Conservation (phyloP, 371 early-diverging fungal genomes). For the Cokeromyces recurvatus region DNA sequence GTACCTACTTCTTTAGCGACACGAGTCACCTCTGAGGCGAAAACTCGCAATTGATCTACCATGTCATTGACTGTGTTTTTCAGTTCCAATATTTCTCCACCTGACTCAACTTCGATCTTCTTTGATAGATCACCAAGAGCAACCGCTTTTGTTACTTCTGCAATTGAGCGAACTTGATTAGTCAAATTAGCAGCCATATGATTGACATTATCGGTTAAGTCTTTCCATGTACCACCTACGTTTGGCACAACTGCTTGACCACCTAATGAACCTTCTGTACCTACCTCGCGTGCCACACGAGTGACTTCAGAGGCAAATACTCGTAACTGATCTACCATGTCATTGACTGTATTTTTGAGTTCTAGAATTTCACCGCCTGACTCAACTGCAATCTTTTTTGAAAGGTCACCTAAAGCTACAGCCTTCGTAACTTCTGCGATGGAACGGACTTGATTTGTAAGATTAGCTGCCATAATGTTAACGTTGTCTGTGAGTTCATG, state of each 20-base stretch:
- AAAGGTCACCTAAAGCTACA: conserved; percentile 36
- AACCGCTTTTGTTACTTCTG: conserved; percentile 16
- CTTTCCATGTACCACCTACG: conserved; percentile 32
- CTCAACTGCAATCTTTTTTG: conserved; percentile 28
- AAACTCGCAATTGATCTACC: conserved; percentile 34
- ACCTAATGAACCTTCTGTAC: conserved; percentile 24
- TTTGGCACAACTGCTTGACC: conserved; percentile 15
- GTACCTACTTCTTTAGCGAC: conserved; percentile 60
- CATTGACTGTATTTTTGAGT: conserved; percentile 39
- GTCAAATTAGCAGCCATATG: conserved; percentile 23
- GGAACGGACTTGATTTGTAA: conserved; percentile 38
- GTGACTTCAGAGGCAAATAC: conserved; percentile 24
- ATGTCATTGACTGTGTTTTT: conserved; percentile 35
- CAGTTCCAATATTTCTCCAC: conserved; percentile 32
- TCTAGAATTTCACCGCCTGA: conserved; percentile 39
- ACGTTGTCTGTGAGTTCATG: conserved; percentile 37
- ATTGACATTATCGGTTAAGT: conserved; percentile 20
- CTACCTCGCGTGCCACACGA: conserved; percentile 34
- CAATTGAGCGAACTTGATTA: conserved; percentile 19
- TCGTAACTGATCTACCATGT: conserved; percentile 29
- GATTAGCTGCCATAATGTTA: conserved; percentile 35
- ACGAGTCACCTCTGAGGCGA: conserved; percentile 57
- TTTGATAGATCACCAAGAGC: conserved; percentile 26
- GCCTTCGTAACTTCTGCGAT: conserved; percentile 37
- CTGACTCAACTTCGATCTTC: conserved; percentile 20